A percentile compares a stretch with the other conserved stretches of the same genome.
These are phyloP conservation scores for Colletotrichum sp. DNA, from an alignment of 2,329 filamentous ascomycete species.

Conservation along the genomic window DNA sequence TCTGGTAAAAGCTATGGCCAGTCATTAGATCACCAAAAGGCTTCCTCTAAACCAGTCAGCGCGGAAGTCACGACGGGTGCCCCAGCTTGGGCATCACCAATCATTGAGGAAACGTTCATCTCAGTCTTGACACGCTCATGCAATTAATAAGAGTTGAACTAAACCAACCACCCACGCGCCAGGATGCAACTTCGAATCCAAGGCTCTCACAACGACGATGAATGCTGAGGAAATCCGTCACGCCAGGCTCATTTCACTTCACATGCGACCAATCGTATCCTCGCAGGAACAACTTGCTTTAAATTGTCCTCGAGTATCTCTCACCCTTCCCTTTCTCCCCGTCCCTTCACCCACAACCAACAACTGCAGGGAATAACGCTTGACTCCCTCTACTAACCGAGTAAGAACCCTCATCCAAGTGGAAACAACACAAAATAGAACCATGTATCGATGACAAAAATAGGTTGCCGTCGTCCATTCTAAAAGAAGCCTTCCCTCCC, in stretches of 20 bases:
- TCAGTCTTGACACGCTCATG: neutral
- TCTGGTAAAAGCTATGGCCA: neutral
- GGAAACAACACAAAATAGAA: constrained; percentile 12
- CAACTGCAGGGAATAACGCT: neutral
- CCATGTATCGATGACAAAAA: neutral
- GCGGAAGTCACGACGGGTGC: neutral
- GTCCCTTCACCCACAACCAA: neutral
- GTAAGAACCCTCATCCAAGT: constrained; percentile 12
- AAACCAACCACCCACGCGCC: neutral
- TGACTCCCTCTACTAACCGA: neutral
- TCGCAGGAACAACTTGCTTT: neutral
- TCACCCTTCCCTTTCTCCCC: neutral
- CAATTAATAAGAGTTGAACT: constrained; percentile 3
- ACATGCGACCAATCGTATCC: neutral
- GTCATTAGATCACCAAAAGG: neutral
- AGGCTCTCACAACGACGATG: neutral
- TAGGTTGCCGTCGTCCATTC: neutral
- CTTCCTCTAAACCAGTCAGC: neutral
- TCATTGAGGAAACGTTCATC: neutral
- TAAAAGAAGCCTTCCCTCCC: neutral
- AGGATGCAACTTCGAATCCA: neutral
- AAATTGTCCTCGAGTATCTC: neutral
- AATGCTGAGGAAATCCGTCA: neutral
- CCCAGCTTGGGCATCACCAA: fast-evolving
- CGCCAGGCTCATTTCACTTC: neutral